phyloP scores from a whole-genome alignment of 768 basidiomycete species.

The Phanerochaete carnosa region DNA sequence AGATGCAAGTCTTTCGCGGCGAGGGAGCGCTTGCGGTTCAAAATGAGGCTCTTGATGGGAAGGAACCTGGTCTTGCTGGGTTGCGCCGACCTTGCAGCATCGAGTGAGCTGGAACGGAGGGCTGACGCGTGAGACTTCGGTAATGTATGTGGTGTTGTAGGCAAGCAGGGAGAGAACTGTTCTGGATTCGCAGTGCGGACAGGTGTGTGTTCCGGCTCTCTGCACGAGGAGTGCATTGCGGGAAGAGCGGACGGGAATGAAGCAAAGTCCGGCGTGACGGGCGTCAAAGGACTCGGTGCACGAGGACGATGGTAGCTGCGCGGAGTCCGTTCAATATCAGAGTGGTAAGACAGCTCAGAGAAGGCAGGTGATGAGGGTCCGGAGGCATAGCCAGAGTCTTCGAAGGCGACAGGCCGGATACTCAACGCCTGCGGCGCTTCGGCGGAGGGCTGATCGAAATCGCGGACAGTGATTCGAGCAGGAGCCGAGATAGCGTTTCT shows the following conservation, averaged over 20 bases:
- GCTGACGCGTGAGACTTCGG: background rate
- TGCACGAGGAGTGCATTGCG: background rate
- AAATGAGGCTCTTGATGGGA: background rate
- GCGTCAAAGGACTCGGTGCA: conserved; percentile 1
- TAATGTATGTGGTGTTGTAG: background rate
- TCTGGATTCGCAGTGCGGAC: background rate
- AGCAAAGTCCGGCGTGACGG: background rate
- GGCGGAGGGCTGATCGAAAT: background rate
- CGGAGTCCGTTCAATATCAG: background rate
- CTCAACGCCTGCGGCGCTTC: background rate
- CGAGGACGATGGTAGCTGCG: background rate
- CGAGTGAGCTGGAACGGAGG: background rate
- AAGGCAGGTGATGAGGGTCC: background rate
- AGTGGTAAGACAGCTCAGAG: background rate
- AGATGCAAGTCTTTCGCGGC: background rate
- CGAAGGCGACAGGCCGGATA: background rate
- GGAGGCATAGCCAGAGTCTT: background rate
- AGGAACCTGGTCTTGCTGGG: background rate
- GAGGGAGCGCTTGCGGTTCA: background rate
- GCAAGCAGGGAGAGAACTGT: background rate
- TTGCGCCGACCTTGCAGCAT: background rate
- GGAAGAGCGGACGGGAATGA: background rate
- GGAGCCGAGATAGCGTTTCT: background rate
- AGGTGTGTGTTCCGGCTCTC: background rate
- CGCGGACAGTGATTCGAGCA: background rate